Evolutionary conservation across 495 filamentous ascomycete species (phyloP), one percentile per base, ranked within the genome.

Genomic region (Aspergillus heteromorphus): DNA sequence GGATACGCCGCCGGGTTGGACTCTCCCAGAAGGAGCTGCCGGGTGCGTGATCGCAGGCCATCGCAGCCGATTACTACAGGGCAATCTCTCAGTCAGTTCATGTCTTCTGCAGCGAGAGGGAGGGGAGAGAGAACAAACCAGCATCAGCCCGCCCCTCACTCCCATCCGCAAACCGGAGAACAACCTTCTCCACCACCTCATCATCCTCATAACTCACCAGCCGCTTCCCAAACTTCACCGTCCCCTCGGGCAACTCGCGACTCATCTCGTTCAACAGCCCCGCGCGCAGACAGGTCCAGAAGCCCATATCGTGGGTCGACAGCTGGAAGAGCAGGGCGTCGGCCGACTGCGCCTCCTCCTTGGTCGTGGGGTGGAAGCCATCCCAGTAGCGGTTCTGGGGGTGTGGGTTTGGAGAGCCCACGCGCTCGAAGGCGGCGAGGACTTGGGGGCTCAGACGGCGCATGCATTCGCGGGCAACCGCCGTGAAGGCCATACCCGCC

Each of bases 251-350:
- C 16, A 86, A 51, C 29, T 83, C 36, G 23, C 71, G 71, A 1
- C 83, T 77, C 36, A 88, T 59, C 48, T 79, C 79, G 50, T 82
- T 78, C 17, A 86, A 61, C 53, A 83, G 85, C 42, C 78, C 70
- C 2, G 83, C 81, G 1, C 84, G 68, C 47, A 83, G 79, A 25
- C 70, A 29, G 23, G 64, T 62, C n/a, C 60, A 67, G 49, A 70
- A 64, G 0, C 68, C 65, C 2, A 58, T 63, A 6, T 67, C 62
- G 6, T 58, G 29, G 0, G 65, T 65, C 31, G 67, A 62, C 0
- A 71, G 40, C 48, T 69, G 47, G 58, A 67, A 64, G 14, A 72
- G 40, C 16, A 64, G 21, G n/a, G n/a, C n/a, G n/a, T n/a, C n/a
- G n/a, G n/a, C n/a, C 2, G 63, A 55, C 36, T 68, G 19, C 20